Evolutionary conservation across 2,329 filamentous ascomycete genomes (phyloP), one percentile per base, ranked within the genome.

Genomic region (Monosporascus sp.): DNA sequence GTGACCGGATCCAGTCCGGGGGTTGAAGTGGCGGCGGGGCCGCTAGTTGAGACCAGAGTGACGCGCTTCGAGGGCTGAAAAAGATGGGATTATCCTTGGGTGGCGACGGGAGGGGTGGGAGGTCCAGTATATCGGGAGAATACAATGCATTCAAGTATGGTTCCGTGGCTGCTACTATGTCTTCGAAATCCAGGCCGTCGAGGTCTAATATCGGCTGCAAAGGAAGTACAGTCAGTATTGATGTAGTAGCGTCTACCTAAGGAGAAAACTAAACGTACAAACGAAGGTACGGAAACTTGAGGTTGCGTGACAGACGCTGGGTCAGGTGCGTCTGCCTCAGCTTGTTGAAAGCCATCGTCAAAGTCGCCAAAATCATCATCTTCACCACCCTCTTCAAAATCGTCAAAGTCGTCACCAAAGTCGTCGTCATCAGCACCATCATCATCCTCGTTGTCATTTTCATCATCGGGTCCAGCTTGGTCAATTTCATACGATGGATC

Each of bases 1-100:
- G 89, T 50, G 91, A 96, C 59, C 94, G 90, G 55, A 97, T 95
- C 94, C 94, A 99, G 71, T 99, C 94, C 1, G 94, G 93, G 6
- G 94, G 94, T 65, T 96, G 91, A 38, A 99, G 82, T 2, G 94
- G 92, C 2, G 94, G 94, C 20, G 94, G 93, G 2, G 93, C 93
- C 31, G 97, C 91, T 5, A 99, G 84, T 74, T 99, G 94, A 41
- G 92, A 91, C 94, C 94, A 99, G 37, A 99, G 78, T 0, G 94
- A 97, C 52, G 89, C 86, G 56, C 89, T 95, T 54, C 92, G 85
- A 50, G 91, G 87, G 41, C 90, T 95, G 51, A 90, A 84, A 71
- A 97, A 94, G 49, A 91, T 81, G 45, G 87, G 76, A 56, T 81
- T 78, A 37, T 79, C 78, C 62, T 77, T 78, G 7, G 76, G 73